Base-by-base conservation (phyloP, 73 alveolate genomes). In the Blepharisma japonicum region DNA sequence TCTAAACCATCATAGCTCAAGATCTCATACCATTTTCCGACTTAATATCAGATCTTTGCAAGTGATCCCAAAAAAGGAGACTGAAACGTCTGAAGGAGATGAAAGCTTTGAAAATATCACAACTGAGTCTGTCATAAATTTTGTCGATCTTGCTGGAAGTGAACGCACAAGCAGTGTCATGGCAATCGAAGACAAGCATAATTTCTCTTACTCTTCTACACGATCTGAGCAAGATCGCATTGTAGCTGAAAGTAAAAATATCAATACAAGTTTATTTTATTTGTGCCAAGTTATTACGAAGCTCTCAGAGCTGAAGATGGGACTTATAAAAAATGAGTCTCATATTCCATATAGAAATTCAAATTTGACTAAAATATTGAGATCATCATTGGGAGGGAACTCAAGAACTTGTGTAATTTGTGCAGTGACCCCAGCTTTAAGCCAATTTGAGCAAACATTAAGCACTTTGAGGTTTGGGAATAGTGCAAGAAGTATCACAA, bases 101-200 rank as follows among this genome's bases (percentile, higher is more conserved):
- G 88, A 47, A 21, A 77, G 82, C 32, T 71, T 85, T n/a, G 80
- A 47, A 70, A 70, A 25, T 9, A 61, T 61, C 0, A 90, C 91
- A 32, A 92, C 93, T 27, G 94, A 89, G 71, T 84, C 93, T 7
- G 81, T 83, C 8, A 71, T 87, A 45, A 87, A 90, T 68, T 91
- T 97, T 85, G 98, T 97, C 6, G 99, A 97, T 83, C 81, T 97
- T 39, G 99, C 99, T 21, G 99, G 99, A 6, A 91, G 98, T 83
- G 99, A 97, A 81, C 94, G 93, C 67, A 88, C 94, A 39, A 85
- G 95, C 51, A 87, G 39, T 5, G 74, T n/a, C 5, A n/a, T 14
- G 23, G 47, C 23, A 8, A 9, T 20, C 11, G 74, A 61, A 20
- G 74, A 25, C 14, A 61, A 61, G 23, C 50, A 61, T 18, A 61